Percentiles rank a stretch among this genome's conserved stretches.
Conservation (phyloP, 2,329 filamentous ascomycete species). For the Fusarium succisae region DNA sequence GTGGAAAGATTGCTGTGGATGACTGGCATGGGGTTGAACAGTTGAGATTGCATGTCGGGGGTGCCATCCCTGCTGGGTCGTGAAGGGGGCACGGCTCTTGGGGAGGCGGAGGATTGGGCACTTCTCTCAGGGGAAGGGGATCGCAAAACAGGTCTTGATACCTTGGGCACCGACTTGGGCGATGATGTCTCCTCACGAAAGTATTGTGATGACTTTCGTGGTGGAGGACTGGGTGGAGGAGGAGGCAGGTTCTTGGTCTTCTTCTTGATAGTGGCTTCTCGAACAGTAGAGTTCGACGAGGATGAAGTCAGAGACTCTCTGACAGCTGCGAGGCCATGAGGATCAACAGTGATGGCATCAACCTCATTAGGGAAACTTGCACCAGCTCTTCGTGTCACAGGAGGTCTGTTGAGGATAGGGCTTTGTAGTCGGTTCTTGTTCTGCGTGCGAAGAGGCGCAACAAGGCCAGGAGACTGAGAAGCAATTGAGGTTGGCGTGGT, state of each 20-base stretch:
- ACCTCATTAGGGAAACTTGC: conserved; percentile 63
- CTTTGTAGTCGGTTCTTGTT: conserved; percentile 64
- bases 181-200: conserved; percentile 54
- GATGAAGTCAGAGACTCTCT: conserved; percentile 77
- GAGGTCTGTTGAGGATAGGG: conserved; percentile 65
- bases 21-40: conserved; percentile 61
- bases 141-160: conserved; percentile 43
- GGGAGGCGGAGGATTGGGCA: conserved; percentile 39
- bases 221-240: conserved; percentile 67
- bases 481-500: conserved; percentile 83
- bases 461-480: conserved; percentile 74
- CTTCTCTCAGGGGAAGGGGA: conserved; percentile 48
- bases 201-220: conserved; percentile 69
- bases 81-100: conserved; percentile 58
- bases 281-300: conserved; percentile 75
- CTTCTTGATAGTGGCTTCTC: conserved; percentile 57
- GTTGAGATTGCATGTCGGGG: conserved; percentile 66
- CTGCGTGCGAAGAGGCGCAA: conserved; percentile 58
- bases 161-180: conserved; percentile 49
- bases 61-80: conserved; percentile 76
- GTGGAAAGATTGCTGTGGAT: conserved; percentile 71
- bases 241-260: conserved; percentile 57
- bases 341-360: conserved; percentile 58
- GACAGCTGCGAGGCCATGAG: conserved; percentile 70
- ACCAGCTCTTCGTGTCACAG: conserved; percentile 66